These are phyloP conservation scores for Geotrichum candidum DNA, from an alignment of 1,139 yeast genomes.

Conservation along the genomic window DNA sequence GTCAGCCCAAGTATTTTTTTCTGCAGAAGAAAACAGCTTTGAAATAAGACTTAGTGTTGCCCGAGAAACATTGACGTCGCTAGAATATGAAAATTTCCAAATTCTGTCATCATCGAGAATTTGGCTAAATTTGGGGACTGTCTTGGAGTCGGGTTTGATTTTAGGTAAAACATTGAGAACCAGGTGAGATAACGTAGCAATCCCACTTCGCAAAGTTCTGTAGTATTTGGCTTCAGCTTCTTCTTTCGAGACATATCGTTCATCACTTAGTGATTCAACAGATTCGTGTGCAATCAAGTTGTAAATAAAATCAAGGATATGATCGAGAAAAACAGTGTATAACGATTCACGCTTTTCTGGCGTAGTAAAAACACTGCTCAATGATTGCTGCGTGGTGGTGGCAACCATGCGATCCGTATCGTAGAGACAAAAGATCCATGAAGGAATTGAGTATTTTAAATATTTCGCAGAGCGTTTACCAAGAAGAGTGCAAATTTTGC, in stretches of 20 bases:
- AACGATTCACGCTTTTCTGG: slow-evolving; percentile 54
- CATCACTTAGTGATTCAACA: slow-evolving; percentile 64
- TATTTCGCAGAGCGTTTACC: slow-evolving; percentile 62
- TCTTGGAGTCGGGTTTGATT: slow-evolving; percentile 13
- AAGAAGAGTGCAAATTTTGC: slow-evolving; percentile 42
- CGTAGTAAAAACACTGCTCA: slow-evolving; percentile 52
- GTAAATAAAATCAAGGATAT: slow-evolving; percentile 50
- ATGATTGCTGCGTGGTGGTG: slow-evolving; percentile 42
- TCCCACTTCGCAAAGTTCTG: slow-evolving; percentile 50
- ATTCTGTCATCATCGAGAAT: slow-evolving; percentile 40
- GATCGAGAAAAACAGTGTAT: slow-evolving; percentile 54
- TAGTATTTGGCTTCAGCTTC: slow-evolving; percentile 65
- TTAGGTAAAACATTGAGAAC: slow-evolving; percentile 23
- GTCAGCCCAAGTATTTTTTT: slow-evolving; percentile 2
- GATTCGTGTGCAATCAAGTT: slow-evolving; percentile 53
- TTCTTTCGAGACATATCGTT: slow-evolving; percentile 59
- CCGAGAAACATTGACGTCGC: slow-evolving; percentile 5
- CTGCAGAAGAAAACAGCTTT: slow-evolving; percentile 4
- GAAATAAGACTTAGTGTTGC: slow-evolving; percentile 8
- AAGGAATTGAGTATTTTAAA: slow-evolving; percentile 63
- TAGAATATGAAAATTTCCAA: slow-evolving; percentile 39
- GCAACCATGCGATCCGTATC: slow-evolving; percentile 65
- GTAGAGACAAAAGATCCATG: slow-evolving; percentile 64
- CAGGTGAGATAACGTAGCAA: slow-evolving; percentile 47
- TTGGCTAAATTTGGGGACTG: slow-evolving; percentile 28